A percentile compares a stretch with the other conserved stretches of the same genome.
phyloP scores from a whole-genome alignment of 2,329 filamentous ascomycete species.

The Penicillium palitans region DNA sequence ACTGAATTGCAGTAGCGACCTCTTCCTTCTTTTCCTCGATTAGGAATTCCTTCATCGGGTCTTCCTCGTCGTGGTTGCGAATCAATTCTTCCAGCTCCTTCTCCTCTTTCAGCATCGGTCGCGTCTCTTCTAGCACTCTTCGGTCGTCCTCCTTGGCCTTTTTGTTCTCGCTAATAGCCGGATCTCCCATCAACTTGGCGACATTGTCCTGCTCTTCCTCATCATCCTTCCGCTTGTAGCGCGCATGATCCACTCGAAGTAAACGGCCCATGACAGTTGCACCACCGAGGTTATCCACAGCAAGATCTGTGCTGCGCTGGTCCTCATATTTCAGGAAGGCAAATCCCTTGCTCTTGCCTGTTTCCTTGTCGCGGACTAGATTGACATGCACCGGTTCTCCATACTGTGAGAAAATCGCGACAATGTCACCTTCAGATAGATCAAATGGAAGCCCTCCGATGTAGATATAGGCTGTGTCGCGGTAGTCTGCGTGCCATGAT shows the following conservation, averaged over 20 bases:
- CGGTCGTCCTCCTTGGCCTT: conserved; percentile 39
- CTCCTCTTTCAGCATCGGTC: conserved; percentile 77
- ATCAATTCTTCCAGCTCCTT: conserved; percentile 73
- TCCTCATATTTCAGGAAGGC: conserved; percentile 98
- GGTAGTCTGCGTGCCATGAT: conserved; percentile 97
- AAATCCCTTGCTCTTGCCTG: conserved; percentile 91
- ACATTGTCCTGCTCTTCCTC: conserved; percentile 53
- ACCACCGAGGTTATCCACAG: conserved; percentile 92
- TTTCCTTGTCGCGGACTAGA: conserved; percentile 90
- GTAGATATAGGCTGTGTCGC: conserved; percentile 94
- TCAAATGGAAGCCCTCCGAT: conserved; percentile 92
- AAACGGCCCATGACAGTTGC: conserved; percentile 77
- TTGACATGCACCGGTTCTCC: conserved; percentile 94
- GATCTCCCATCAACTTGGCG: conserved; percentile 51
- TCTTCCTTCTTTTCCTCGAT: conserved; percentile 91
- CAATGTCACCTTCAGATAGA: conserved; percentile 89
- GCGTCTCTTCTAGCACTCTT: conserved; percentile 49
- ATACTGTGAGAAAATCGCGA: conserved; percentile 96
- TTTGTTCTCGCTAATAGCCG: conserved; percentile 27
- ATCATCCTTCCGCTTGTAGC: conserved; percentile 86
- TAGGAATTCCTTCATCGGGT: conserved; percentile 93
- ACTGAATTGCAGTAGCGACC: conserved; percentile 68
- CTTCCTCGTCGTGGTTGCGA: conserved; percentile 84
- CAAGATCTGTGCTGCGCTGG: conserved; percentile 90
- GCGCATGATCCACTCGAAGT: conserved; percentile 85